A percentile compares a stretch with the other conserved stretches of the same genome.
Conservation (phyloP, 441 rosid species). For the Arabidopsis hybrid region DNA sequence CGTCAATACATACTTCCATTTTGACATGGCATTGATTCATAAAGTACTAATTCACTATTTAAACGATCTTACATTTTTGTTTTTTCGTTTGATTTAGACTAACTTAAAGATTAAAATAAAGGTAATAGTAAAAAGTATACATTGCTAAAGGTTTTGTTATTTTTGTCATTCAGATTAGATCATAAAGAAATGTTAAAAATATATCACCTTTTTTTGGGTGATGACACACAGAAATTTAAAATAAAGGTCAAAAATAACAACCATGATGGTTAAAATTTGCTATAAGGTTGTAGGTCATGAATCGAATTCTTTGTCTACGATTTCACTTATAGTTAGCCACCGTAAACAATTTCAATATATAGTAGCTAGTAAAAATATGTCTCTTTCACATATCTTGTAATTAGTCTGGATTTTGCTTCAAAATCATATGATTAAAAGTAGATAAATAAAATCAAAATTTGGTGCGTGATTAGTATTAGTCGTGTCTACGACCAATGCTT, state of each 20-base stretch:
- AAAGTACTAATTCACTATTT: neutral
- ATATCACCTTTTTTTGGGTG: neutral
- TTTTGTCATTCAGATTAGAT: neutral
- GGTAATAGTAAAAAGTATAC: neutral
- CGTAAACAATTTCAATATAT: neutral
- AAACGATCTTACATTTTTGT: neutral
- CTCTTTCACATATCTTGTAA: neutral
- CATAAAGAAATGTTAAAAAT: neutral
- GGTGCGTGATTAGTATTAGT: slow-evolving; percentile 30
- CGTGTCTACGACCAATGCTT: slow-evolving; percentile 46
- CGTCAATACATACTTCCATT: slow-evolving; percentile 14
- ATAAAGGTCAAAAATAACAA: neutral
- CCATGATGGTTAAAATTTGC: neutral
- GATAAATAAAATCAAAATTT: neutral
- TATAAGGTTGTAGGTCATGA: neutral
- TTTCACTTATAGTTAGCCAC: neutral
- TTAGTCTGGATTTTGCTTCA: neutral
- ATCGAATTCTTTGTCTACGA: neutral
- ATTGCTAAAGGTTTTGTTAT: neutral
- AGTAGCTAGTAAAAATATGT: neutral
- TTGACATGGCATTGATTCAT: neutral
- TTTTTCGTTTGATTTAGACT: neutral
- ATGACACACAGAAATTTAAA: neutral
- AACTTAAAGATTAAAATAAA: neutral
- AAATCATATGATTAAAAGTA: neutral